A percentile compares a stretch with the other conserved stretches of the same genome.
These are phyloP conservation scores for Aspergillus pseudoviridinutans DNA, from an alignment of 2,329 filamentous ascomycete species.

Conservation along the genomic window DNA sequence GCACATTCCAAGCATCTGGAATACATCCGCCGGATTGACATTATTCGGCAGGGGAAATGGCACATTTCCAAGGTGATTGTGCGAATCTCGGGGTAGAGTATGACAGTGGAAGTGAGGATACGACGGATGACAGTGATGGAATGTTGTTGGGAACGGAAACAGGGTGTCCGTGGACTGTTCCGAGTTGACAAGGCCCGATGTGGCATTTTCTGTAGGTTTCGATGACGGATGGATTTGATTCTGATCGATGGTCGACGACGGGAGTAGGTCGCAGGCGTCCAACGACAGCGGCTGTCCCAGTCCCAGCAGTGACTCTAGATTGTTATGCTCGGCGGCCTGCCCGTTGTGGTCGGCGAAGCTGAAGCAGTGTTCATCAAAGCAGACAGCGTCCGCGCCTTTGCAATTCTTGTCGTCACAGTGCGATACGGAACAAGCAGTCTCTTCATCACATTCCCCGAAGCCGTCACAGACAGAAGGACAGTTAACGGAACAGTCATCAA, in stretches of 20 bases:
- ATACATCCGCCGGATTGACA: conserved; percentile 33
- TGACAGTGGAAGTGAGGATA: conserved; percentile 27
- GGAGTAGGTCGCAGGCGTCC: conserved; percentile 25
- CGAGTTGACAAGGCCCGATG: conserved; percentile 13
- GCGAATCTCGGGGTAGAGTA: conserved; percentile 27
- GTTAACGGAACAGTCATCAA: conserved; percentile 34
- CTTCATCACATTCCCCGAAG: conserved; percentile 38
- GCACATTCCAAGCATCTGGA: conserved; percentile 35
- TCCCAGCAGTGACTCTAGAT: conserved; percentile 31
- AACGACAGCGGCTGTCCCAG: conserved; percentile 27
- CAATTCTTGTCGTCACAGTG: conserved; percentile 27
- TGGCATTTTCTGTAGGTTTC: conserved; percentile 18
- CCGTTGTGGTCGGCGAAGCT: conserved; percentile 11
- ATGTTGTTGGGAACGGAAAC: conserved; percentile 18
- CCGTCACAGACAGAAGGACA: conserved; percentile 41
- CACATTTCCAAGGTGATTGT: conserved; percentile 18
- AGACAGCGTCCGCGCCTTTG: conserved; percentile 29
- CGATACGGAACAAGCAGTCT: conserved; percentile 33
- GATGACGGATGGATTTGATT: conserved; percentile 14
- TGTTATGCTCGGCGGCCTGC: conserved; percentile 21
- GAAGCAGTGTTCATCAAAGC: conserved; percentile 39
- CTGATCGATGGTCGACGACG: conserved; percentile 18
- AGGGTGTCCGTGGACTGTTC: conserved; percentile 12
- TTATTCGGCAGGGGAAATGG: conserved; percentile 24
- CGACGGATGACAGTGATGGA: conserved; percentile 22